Conservation (phyloP, 371 early-diverging fungal genomes). For the Capillidium rhysosporum region DNA sequence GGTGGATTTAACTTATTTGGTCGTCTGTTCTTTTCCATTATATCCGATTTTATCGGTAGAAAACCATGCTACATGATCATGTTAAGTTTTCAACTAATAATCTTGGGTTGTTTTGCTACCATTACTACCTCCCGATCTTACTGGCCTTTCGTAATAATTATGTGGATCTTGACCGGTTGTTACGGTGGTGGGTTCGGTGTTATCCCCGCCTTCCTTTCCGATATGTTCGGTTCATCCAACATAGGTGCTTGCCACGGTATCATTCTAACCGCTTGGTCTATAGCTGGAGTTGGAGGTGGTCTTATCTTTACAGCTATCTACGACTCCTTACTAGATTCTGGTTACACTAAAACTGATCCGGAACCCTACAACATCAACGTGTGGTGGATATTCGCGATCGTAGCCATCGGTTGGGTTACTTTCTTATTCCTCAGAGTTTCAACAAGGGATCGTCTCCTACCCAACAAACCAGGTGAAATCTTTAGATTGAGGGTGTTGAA, state of each 20-base stretch:
- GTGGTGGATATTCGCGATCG: slow-evolving; percentile 13
- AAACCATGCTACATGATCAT: slow-evolving; percentile 32
- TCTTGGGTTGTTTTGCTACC: slow-evolving; percentile 22
- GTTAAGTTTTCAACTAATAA: slow-evolving; percentile 21
- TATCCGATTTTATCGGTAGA: slow-evolving; percentile 33
- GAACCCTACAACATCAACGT: slow-evolving; percentile 11
- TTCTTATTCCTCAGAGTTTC: slow-evolving; percentile 11
- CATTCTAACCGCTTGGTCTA: slow-evolving; percentile 35
- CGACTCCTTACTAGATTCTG: slow-evolving; percentile 13
- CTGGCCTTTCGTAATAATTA: slow-evolving; percentile 22
- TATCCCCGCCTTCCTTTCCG: slow-evolving; percentile 43
- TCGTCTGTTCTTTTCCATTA: slow-evolving; percentile 24
- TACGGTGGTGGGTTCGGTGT: slow-evolving; percentile 43
- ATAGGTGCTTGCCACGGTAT: slow-evolving; percentile 36
- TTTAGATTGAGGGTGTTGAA: slow-evolving; percentile 13
- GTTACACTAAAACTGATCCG: slow-evolving; percentile 9
- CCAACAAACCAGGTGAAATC: slow-evolving; percentile 13
- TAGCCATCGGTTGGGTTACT: slow-evolving; percentile 12
- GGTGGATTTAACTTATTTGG: slow-evolving; percentile 40
- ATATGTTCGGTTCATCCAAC: slow-evolving; percentile 42
- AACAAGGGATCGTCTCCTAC: slow-evolving; percentile 14
- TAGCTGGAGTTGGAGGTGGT: slow-evolving; percentile 38
- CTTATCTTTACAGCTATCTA: slow-evolving; percentile 33
- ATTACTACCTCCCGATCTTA: slow-evolving; percentile 21
- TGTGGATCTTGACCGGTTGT: slow-evolving; percentile 26